Evolutionary conservation across 1,139 yeast genomes (phyloP).

Genomic region (Scheffersomyces quercinus): DNA sequence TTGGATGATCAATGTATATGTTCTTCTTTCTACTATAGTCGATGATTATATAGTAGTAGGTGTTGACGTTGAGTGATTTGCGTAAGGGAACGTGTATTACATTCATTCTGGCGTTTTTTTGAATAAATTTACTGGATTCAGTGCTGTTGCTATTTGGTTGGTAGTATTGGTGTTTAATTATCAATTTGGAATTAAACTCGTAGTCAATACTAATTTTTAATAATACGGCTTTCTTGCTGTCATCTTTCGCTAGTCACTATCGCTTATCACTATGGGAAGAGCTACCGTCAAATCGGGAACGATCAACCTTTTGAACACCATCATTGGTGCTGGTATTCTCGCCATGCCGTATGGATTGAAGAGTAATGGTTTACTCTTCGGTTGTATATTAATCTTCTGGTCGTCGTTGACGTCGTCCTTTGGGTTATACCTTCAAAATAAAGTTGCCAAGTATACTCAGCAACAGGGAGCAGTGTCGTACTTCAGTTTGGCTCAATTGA

Average conservation of each 20-base stretch:
- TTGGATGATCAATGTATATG: too few species aligned
- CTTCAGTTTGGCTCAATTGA: constrained; percentile 53
- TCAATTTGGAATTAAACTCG: too few species aligned
- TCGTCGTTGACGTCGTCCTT: constrained; percentile 52
- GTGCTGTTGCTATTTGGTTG: too few species aligned
- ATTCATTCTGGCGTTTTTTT: too few species aligned
- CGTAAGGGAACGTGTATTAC: too few species aligned
- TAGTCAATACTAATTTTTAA: too few species aligned
- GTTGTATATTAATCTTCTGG: constrained; percentile 45
- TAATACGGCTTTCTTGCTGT: too few species aligned
- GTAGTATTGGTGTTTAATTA: too few species aligned
- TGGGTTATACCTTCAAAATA: constrained; percentile 53
- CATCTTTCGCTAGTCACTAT: background rate
- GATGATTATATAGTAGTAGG: too few species aligned
- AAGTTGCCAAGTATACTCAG: constrained; percentile 50
- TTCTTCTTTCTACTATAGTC: too few species aligned
- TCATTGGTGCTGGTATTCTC: constrained; percentile 57
- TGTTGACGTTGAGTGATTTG: too few species aligned
- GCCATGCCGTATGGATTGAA: constrained; percentile 60
- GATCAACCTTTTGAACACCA: constrained; percentile 54
- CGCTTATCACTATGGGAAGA: constrained; percentile 13
- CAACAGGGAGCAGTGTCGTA: constrained; percentile 53
- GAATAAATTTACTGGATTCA: too few species aligned
- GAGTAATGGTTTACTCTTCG: constrained; percentile 51
- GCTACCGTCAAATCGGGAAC: constrained; percentile 53